phyloP scores from a whole-genome alignment of 2,329 filamentous ascomycete species.

The Macrophomina pseudophaseolina region DNA sequence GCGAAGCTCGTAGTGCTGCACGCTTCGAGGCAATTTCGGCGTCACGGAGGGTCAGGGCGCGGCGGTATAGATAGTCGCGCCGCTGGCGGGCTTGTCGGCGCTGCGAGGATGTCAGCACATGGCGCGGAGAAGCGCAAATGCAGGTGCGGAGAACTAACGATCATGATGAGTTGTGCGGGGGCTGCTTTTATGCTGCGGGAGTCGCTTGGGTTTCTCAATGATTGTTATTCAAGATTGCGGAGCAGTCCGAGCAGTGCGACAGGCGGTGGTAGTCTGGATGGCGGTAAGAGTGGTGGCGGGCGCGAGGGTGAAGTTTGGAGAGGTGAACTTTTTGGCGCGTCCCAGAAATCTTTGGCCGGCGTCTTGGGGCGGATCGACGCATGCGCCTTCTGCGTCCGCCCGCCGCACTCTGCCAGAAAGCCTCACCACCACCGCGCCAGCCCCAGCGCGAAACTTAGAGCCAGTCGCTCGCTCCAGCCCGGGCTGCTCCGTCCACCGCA shows the following conservation, averaged over 20 bases:
- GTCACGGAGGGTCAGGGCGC: constrained; percentile 84
- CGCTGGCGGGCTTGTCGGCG: constrained; percentile 78
- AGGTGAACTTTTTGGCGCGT: constrained; percentile 25
- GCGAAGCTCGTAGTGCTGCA: constrained; percentile 81
- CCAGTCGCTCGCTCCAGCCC: neutral
- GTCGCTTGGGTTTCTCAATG: neutral
- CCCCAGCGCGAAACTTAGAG: neutral
- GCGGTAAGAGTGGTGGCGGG: neutral
- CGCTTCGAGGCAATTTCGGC: constrained; percentile 93
- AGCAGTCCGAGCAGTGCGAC: neutral
- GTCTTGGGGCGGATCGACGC: constrained; percentile 19
- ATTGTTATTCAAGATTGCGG: neutral
- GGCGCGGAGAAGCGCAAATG: neutral
- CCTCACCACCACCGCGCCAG: constrained; percentile 11
- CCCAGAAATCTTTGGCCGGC: constrained; percentile 1
- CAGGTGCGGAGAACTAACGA: constrained; percentile 11
- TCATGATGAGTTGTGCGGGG: constrained; percentile 11
- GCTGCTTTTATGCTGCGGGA: neutral
- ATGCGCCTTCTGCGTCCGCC: constrained; percentile 14
- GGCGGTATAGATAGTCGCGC: constrained; percentile 88
- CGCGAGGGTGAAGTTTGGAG: neutral
- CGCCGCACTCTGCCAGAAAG: neutral
- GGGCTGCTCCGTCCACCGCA: neutral
- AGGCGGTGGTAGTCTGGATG: neutral
- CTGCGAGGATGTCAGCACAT: constrained; percentile 17